Evolutionary conservation across 129 eudicot species (phyloP), one percentile per base, ranked within the genome.

Genomic region (Arctium minus): DNA sequence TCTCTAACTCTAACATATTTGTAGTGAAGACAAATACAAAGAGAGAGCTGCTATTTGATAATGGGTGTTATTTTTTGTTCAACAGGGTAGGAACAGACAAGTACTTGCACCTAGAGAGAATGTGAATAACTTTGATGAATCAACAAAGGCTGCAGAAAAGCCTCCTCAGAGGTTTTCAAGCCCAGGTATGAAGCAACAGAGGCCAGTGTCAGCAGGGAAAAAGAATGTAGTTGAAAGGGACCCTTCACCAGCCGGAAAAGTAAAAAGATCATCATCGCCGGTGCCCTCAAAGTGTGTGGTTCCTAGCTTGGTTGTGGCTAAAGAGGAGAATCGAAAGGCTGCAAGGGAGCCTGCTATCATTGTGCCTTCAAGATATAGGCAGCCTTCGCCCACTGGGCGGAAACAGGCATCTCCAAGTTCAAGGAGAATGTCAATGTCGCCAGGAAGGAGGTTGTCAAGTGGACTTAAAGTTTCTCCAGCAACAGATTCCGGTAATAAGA

Each of bases 211-310:
- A n/a, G 86, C 90, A 29, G 90, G 93, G 73, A 92, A 85, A 80
- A 92, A 87, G 86, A 88, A 76, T 74, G 80, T 77, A 6, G 92
- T 79, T 6, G 97, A 93, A 84, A 85, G 99, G 70, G 97, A 93
- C 68, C 98, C 99, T 2, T 96, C 99, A 5, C 99, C 99, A 15
- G 93, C 88, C 7, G 90, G 80, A 37, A 91, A 92, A 78, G 87
- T 73, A 80, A 96, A 90, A 88, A 83, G 98, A 83, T 90, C 99
- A 7, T 89, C 97, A 7, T 96, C 99, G 11, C 99, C 99, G 2
- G 97, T 86, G 75, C 99, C 99, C 4, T 93, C 99, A 3, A 96
- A 96, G 82, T 96, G 98, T 53, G 96, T 90, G 86, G 99, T 96
- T 53, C 99, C 99, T 30, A 93, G 99, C 82, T 83, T 96, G 68